Evolutionary conservation across 148 eudicot species (phyloP).

Genomic region (Linanthus parryae): DNA sequence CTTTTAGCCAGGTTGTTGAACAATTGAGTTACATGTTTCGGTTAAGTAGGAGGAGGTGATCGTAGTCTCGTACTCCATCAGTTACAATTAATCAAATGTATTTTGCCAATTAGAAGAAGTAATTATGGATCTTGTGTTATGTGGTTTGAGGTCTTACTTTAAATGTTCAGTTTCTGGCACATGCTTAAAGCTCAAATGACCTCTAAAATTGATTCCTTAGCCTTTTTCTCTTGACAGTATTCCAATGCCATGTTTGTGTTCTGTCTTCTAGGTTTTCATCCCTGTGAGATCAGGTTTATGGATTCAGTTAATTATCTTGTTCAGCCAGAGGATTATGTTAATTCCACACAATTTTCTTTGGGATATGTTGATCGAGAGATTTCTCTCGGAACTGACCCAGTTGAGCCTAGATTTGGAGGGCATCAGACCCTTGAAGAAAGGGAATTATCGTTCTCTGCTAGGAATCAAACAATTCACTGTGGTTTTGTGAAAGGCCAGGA

Average conservation of each 20-base stretch:
- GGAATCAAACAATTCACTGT: slow-evolving; percentile 79
- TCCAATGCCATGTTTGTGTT: background rate
- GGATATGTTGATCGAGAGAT: slow-evolving; percentile 7
- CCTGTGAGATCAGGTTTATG: slow-evolving; percentile 60
- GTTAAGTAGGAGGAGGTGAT: too few relatives aligned
- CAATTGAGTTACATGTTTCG: too few relatives aligned
- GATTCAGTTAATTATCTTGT: slow-evolving; percentile 55
- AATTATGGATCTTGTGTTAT: too few relatives aligned
- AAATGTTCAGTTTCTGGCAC: too few relatives aligned
- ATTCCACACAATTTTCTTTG: slow-evolving; percentile 44
- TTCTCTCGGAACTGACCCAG: slow-evolving; percentile 8
- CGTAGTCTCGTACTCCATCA: too few relatives aligned
- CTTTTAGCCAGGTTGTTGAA: too few relatives aligned
- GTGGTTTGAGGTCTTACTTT: too few relatives aligned
- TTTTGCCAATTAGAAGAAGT: too few relatives aligned
- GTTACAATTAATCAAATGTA: too few relatives aligned
- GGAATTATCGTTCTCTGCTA: slow-evolving; percentile 49
- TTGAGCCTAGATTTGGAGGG: slow-evolving; percentile 74
- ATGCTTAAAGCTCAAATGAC: too few relatives aligned
- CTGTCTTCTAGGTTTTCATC: slow-evolving; percentile 47
- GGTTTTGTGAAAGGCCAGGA: slow-evolving; percentile 78
- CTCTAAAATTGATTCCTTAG: too few relatives aligned
- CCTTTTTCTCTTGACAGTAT: background rate
- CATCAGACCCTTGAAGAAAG: slow-evolving; percentile 84
- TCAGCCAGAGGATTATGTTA: slow-evolving; percentile 57